phyloP scores from a whole-genome alignment of 1,284 basidiomycete genomes.

The Sporisorium reilianum region DNA sequence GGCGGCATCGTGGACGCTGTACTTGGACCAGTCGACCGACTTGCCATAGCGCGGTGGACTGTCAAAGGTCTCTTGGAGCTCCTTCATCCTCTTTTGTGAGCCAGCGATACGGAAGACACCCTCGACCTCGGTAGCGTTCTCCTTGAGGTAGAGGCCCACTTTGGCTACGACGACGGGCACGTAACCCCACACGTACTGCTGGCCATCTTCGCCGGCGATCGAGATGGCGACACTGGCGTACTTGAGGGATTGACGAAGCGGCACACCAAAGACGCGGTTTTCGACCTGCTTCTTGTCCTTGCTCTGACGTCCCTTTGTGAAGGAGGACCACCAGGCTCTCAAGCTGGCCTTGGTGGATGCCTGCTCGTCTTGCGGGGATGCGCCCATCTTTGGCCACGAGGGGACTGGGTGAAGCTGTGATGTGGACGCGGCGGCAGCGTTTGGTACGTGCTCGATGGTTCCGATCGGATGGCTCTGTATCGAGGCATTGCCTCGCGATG shows the following conservation, averaged over 20 bases:
- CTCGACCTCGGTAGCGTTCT: slow-evolving; percentile 83
- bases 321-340: slow-evolving; percentile 61
- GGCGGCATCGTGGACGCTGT: slow-evolving; percentile 94
- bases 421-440: slow-evolving; percentile 32
- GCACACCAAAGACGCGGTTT: slow-evolving; percentile 79
- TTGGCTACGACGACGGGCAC: slow-evolving; percentile 97
- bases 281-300: slow-evolving; percentile 50
- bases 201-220: slow-evolving; percentile 76
- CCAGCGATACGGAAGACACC: slow-evolving; percentile 84
- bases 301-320: slow-evolving; percentile 49
- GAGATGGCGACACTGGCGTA: slow-evolving; percentile 94
- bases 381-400: slow-evolving; percentile 36
- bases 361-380: slow-evolving; percentile 51
- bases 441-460: slow-evolving; percentile 24
- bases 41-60: slow-evolving; percentile 90
- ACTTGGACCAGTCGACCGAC: slow-evolving; percentile 89
- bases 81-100: slow-evolving; percentile 93
- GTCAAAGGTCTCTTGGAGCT: slow-evolving; percentile 91
- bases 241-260: slow-evolving; percentile 83
- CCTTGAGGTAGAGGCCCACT: slow-evolving; percentile 76
- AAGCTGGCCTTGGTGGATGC: slow-evolving; percentile 57
- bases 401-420: slow-evolving; percentile 47
- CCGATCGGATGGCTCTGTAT: slow-evolving; percentile 40
- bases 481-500: slow-evolving; percentile 40
- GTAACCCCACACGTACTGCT: slow-evolving; percentile 74